Conservation (phyloP, 306 rosid genomes). For the Rubus idaeus region DNA sequence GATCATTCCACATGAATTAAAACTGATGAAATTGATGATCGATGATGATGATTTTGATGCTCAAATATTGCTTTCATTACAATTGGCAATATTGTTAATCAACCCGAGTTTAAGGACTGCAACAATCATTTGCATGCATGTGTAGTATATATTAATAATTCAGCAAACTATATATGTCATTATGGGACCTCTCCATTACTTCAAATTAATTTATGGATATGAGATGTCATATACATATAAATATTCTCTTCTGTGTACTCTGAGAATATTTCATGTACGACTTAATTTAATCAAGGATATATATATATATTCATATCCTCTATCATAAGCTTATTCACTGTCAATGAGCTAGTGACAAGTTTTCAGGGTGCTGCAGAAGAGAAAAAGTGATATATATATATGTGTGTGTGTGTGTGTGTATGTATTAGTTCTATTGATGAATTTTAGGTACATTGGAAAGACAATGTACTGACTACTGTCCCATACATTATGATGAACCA, state of each 20-base stretch:
- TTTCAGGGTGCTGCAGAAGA: neutral
- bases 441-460: neutral
- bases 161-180: neutral
- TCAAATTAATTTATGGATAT: neutral
- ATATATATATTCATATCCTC: neutral
- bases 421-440: neutral
- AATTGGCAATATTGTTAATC: neutral
- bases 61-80: neutral
- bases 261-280: neutral
- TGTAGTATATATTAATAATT: neutral
- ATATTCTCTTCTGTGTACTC: slow-evolving; percentile 1
- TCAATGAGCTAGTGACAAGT: neutral
- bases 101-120: neutral
- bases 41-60: neutral
- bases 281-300: neutral
- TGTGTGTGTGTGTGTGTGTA: neutral
- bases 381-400: neutral
- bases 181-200: slow-evolving; percentile 3
- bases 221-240: neutral
- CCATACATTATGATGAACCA: neutral
- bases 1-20: slow-evolving; percentile 4
- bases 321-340: neutral
- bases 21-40: neutral
- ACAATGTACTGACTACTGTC: slow-evolving; percentile 8
- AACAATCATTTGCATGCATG: neutral